These are phyloP conservation scores for Tetracladium maxilliforme DNA, from an alignment of 2,329 filamentous ascomycete species.

Conservation along the genomic window DNA sequence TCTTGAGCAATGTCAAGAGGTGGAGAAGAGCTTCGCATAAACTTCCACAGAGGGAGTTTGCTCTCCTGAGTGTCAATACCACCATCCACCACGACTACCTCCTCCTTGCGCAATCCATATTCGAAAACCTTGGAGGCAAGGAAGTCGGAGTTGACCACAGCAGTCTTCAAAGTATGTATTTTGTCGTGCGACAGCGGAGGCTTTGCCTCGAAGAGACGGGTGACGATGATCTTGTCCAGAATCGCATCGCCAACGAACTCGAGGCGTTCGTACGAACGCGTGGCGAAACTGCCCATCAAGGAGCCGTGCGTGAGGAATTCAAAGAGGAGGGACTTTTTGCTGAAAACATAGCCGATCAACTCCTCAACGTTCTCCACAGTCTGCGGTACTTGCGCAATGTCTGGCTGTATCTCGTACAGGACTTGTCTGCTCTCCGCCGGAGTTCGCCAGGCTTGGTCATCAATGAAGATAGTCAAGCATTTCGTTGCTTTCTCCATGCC, in stretches of 20 bases:
- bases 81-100: constrained; percentile 6
- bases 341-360: constrained; percentile 59
- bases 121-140: constrained; percentile 64
- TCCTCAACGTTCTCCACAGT: constrained; percentile 38
- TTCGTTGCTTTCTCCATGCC: constrained; percentile 45
- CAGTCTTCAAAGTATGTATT: constrained; percentile 67
- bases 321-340: constrained; percentile 49
- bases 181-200: constrained; percentile 33
- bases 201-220: constrained; percentile 32
- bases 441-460: constrained; percentile 38
- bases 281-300: constrained; percentile 24
- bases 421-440: constrained; percentile 22
- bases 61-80: constrained; percentile 4
- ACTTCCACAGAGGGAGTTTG: constrained; percentile 52
- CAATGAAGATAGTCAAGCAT: constrained; percentile 54
- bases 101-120: constrained; percentile 20
- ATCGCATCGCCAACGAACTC: constrained; percentile 83
- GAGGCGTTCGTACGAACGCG: constrained; percentile 51
- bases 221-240: constrained; percentile 63
- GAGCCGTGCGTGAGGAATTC: constrained; percentile 76
- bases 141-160: constrained; percentile 67
- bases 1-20: constrained; percentile 30
- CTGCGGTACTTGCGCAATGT: constrained; percentile 18
- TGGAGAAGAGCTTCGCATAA: constrained; percentile 43
- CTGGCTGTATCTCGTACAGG: constrained; percentile 26